A percentile compares a stretch with the other conserved stretches of the same genome.
Conservation (phyloP, 2,329 filamentous ascomycete genomes). For the Fusarium metavorans region DNA sequence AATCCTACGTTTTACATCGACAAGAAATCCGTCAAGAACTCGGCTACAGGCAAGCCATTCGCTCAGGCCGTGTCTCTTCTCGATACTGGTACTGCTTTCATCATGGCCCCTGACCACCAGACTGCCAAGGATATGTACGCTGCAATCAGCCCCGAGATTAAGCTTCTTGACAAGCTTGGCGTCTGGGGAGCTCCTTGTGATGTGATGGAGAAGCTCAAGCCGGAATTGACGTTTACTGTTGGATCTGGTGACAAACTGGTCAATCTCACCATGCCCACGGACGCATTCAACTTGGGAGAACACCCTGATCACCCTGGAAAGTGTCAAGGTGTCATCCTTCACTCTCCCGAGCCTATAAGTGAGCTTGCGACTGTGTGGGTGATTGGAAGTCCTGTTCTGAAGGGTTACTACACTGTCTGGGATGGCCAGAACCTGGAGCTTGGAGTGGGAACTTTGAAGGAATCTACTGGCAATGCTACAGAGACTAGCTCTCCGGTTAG, state of each 20-base stretch:
- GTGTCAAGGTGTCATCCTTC: constrained; percentile 49
- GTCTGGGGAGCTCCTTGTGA: not conserved
- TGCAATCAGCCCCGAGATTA: not conserved
- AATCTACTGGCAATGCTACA: not conserved
- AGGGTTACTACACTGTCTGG: constrained; percentile 53
- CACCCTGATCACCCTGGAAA: constrained; percentile 13
- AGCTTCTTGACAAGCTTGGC: not conserved
- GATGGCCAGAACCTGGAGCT: constrained; percentile 44
- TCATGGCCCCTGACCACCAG: not conserved
- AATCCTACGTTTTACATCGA: not conserved
- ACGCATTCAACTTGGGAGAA: not conserved
- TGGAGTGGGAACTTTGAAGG: constrained; percentile 37
- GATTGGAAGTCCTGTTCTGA: constrained; percentile 48
- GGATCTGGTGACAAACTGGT: not conserved
- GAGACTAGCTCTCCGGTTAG: not conserved
- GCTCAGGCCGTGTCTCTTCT: not conserved
- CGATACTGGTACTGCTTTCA: not conserved
- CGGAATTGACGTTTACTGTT: not conserved
- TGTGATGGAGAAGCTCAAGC: not conserved
- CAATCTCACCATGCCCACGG: not conserved
- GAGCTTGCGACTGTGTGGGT: constrained; percentile 45
- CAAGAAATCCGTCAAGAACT: not conserved
- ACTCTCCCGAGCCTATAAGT: constrained; percentile 36
- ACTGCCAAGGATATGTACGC: not conserved
- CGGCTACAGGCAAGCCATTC: not conserved